Base-by-base conservation (phyloP, 352 stramenopile species). In the Ophiocytium majus region DNA sequence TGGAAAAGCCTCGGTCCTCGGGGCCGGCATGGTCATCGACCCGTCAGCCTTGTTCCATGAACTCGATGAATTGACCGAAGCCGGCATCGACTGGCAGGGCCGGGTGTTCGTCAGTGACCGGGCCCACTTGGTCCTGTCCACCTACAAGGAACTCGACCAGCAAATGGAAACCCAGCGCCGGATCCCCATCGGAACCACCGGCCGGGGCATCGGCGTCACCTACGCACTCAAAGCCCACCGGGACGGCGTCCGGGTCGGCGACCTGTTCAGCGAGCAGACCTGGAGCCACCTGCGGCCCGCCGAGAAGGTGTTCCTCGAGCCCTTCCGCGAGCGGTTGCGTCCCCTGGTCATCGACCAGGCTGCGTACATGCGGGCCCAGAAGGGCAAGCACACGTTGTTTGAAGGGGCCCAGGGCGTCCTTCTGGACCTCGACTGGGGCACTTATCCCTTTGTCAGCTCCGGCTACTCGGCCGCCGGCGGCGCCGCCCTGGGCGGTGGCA, bases 381-480 rank as follows among this genome's bases (percentile, higher is more conserved):
- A 71, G 28, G 57, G 57, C 28, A 71, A 71, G 57, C 57, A 28
- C 57, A 28, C 28, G 23, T 28, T 71, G 19, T 71, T 23, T 71
- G 57, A 71, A 71, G 57, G 57, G 28, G 57, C 57, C 19, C 57
- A 71, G 57, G 57, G 57, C 23, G 28, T 71, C 28, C 57, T 71
- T 71, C 57, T 71, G 57, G 57, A 71, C 28, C 19, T 71, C 57
- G 57, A 71, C 57, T 71, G 28, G 19, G 57, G 57, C 23, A 71
- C 57, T 71, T 71, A 71, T 71, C 57, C 57, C 57, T 71, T 71
- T 28, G 57, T 71, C 57, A 71, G 19, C 23, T 71, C 57, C 19
- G 23, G 19, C 28, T 71, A 23, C 19, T 23, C 57, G 57, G 57
- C 57, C 57, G 57, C 57, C 28, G 23, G 19, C 57, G 57, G 57